Conservation (phyloP, 2,329 filamentous ascomycete genomes). For the Sporothrix protearum region DNA sequence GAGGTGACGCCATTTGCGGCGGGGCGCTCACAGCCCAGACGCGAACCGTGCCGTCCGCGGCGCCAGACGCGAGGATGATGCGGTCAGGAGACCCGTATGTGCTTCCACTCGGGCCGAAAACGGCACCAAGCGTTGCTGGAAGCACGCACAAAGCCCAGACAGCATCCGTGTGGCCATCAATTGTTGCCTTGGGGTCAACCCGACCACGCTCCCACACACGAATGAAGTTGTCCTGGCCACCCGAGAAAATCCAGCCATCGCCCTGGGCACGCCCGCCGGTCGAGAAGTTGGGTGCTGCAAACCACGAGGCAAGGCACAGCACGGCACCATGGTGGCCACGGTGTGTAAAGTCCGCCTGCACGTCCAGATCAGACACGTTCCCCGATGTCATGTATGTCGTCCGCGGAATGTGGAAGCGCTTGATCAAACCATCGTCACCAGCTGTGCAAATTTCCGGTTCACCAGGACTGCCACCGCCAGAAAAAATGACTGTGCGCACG, state of each 20-base stretch:
- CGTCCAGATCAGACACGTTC: conserved; percentile 73
- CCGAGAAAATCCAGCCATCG: conserved; percentile 98
- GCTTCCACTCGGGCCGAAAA: conserved; percentile 72
- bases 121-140: conserved; percentile 72
- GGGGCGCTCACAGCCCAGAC: conserved; percentile 93
- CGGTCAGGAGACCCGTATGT: conserved; percentile 78
- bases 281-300: conserved; percentile 80
- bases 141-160: conserved; percentile 95
- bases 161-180: conserved; percentile 91
- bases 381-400: conserved; percentile 49
- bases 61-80: conserved; percentile 85
- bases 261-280: conserved; percentile 83
- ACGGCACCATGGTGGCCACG: conserved; percentile 90
- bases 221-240: conserved; percentile 88
- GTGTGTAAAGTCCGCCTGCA: conserved; percentile 91
- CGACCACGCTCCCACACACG: conserved; percentile 93
- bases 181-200: conserved; percentile 89
- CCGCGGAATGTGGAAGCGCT: conserved; percentile 91
- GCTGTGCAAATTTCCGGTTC: conserved; percentile 97
- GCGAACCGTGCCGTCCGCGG: conserved; percentile 85
- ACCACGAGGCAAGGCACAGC: conserved; percentile 81
- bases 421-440: conserved; percentile 92
- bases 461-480: conserved; percentile 87
- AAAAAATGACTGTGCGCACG: conserved; percentile 92
- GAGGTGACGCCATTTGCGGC: conserved; percentile 77